Base-by-base conservation (phyloP, 352 stramenopile genomes). In the Phytopythium kandeliae region DNA sequence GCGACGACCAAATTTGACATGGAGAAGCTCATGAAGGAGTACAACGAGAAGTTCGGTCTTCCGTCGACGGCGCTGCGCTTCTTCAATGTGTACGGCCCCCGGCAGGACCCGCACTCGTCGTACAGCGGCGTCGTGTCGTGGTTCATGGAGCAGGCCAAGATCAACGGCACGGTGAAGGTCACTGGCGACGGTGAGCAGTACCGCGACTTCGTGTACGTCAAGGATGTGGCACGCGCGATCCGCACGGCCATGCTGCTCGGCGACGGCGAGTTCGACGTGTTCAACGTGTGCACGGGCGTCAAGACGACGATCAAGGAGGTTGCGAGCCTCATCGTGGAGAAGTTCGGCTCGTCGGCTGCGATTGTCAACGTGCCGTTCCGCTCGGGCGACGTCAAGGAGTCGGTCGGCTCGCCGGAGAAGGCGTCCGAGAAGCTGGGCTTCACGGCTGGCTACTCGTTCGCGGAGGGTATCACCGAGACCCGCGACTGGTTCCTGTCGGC, bases 101-200 rank as follows among this genome's bases (percentile, higher is more conserved):
- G 73, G 10, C 73, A 85, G 51, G 73, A 85, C 48, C 73, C 73
- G 22, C 63, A 80, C 57, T 85, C 73, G 52, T 78, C 68, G 13
- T 82, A 85, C 68, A 80, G 70, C 35, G 73, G 73, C 26, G 73
- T 85, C 16, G 66, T 85, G 12, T 81, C 73, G 36, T 82, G 67
- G 70, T 78, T 85, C 52, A 85, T 85, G 73, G 73, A 85, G 54
- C 68, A 81, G 59, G 70, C 73, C 24, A 73, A 71, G 58, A 75
- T 67, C 57, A 79, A 85, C 56, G 70, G 71, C 41, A 78, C 67
- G 36, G 56, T 85, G 33, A 78, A 78, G 52, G 66, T 85, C 44
- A 76, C 65, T 10, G 73, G 73, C 41, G 60, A 73, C 9, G 73
- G 73, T 30, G 63, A 76, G 28, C 73, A 85, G 50, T 80, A 78